These are phyloP conservation scores for Parietichytrium sp. DNA, from an alignment of 108 stramenopile genomes.

Conservation along the genomic window DNA sequence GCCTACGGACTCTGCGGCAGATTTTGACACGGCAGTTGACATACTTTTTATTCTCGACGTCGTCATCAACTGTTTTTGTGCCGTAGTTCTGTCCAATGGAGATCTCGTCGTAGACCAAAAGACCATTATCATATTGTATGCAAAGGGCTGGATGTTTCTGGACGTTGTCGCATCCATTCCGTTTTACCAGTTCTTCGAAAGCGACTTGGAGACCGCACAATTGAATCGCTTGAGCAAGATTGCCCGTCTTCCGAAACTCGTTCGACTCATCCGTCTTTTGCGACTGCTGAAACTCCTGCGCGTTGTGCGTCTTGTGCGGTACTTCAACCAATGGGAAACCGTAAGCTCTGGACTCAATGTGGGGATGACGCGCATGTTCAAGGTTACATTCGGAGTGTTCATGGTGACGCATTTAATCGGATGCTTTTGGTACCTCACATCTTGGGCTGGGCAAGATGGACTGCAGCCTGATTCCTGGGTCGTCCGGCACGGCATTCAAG, in stretches of 20 bases:
- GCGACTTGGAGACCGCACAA: not conserved
- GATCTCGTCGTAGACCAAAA: not conserved
- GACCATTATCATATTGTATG: not conserved
- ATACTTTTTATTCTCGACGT: constrained; percentile 9
- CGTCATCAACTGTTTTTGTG: not conserved
- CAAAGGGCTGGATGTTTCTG: not conserved
- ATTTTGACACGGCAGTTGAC: not conserved
- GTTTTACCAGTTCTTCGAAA: not conserved
- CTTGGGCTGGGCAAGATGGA: constrained; percentile 45
- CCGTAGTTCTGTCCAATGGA: not conserved
- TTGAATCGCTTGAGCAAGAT: constrained; percentile 8
- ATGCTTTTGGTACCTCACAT: constrained; percentile 58
- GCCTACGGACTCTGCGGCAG: not conserved
- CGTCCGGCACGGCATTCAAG: constrained; percentile 41
- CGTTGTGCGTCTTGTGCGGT: not conserved
- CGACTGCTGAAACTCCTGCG: constrained; percentile 8
- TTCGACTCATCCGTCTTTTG: constrained; percentile 22
- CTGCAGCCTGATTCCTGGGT: constrained; percentile 38
- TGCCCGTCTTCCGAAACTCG: not conserved
- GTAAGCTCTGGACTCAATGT: constrained; percentile 41
- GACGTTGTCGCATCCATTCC: not conserved
- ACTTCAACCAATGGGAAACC: not conserved
- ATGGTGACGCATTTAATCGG: constrained; percentile 59
- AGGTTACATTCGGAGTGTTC: constrained; percentile 50
- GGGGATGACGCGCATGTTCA: constrained; percentile 50